A percentile compares a stretch with the other conserved stretches of the same genome.
phyloP scores from a whole-genome alignment of 148 eudicot species.

The Vaccinium macrocarpon region DNA sequence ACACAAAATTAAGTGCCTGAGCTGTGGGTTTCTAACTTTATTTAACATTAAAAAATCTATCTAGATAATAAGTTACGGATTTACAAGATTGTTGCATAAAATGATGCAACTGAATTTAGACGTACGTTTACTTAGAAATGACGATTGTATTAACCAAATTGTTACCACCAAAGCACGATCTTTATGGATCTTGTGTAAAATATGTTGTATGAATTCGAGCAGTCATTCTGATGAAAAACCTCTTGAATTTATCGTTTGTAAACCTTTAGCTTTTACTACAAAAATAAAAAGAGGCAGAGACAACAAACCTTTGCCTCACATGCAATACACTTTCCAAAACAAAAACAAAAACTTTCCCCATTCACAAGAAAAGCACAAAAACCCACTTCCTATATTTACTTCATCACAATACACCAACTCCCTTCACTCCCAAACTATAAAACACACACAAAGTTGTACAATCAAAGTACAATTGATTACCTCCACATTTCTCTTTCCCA shows the following conservation, averaged over 20 bases:
- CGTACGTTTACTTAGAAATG: not conserved
- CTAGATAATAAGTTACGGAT: not conserved
- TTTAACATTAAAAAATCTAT: not conserved
- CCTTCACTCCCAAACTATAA: slow-evolving; percentile 21
- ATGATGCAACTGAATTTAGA: not conserved
- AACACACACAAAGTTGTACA: not conserved
- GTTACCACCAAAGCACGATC: not conserved
- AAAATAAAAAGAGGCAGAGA: slow-evolving; percentile 19
- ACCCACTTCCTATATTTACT: slow-evolving; percentile 29
- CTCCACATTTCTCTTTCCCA: slow-evolving; percentile 14
- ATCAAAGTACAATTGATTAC: not conserved
- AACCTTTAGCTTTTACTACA: not conserved
- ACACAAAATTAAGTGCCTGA: not conserved
- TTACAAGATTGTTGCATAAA: not conserved
- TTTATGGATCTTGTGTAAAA: not conserved
- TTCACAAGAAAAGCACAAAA: slow-evolving; percentile 84
- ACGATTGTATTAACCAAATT: not conserved
- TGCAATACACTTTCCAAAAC: slow-evolving; percentile 67
- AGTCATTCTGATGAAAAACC: too few relatives aligned
- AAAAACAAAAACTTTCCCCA: slow-evolving; percentile 50
- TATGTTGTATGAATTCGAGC: not conserved
- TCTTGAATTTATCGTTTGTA: not conserved
- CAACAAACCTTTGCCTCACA: slow-evolving; percentile 70
- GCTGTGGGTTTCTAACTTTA: not conserved
- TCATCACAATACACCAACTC: not conserved